These are phyloP conservation scores for Lepidopterella palustris DNA, from an alignment of 495 filamentous ascomycete genomes.

Conservation along the genomic window DNA sequence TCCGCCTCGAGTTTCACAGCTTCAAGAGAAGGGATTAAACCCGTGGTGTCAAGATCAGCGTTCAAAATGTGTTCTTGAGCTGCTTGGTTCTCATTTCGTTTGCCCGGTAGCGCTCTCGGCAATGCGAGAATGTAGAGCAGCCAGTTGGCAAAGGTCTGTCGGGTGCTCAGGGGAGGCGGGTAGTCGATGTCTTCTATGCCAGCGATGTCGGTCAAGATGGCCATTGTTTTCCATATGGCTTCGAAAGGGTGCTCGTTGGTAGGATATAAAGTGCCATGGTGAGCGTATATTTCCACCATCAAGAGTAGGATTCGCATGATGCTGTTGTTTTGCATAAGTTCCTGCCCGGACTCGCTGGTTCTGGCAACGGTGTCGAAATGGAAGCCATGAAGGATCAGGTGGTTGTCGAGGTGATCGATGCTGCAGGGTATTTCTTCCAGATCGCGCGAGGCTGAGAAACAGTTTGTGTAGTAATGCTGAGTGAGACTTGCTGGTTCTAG, in stretches of 20 bases:
- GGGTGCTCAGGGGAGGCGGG: not conserved
- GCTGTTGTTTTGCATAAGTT: not conserved
- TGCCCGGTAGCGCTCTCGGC: no score
- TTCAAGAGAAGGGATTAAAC: no score
- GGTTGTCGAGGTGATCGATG: not conserved
- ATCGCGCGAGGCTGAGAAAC: not conserved
- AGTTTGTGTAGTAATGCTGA: not conserved
- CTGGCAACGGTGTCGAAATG: not conserved
- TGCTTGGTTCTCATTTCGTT: no score
- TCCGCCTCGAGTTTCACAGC: no score
- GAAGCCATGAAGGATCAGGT: not conserved
- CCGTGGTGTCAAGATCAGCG: no score
- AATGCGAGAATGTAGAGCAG: not conserved
- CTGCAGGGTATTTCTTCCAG: not conserved
- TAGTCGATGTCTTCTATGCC: no score
- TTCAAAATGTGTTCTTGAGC: no score
- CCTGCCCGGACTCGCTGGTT: not conserved
- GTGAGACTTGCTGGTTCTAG: not conserved
- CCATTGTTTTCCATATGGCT: not conserved
- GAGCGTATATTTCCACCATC: not conserved
- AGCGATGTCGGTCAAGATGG: not conserved
- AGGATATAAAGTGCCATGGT: not conserved
- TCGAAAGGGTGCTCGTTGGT: not conserved
- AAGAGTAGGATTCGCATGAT: not conserved
- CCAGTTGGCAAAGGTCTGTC: not conserved